Base-by-base conservation (phyloP, 2,329 filamentous ascomycete species). In the Drechslerella coelobrocha region DNA sequence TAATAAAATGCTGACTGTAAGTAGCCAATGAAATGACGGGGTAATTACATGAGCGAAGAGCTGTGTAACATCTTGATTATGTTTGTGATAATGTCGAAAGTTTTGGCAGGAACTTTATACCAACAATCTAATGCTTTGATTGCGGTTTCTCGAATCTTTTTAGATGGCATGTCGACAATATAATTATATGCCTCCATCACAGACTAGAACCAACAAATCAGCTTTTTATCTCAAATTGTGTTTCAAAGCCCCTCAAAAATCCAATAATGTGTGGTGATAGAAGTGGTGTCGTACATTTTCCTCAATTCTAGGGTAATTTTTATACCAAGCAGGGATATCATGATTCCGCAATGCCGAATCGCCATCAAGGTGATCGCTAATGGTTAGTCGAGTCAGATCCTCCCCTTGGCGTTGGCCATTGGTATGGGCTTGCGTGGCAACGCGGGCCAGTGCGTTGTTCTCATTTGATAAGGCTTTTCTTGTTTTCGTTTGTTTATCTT, bases 41-140 rank as follows among this genome's bases (percentile, higher is more conserved):
- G 2, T 7, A n/a, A 45, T 61, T 61, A 61, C 57, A 61, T 61
- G 26, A 50, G 50, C 21, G 48, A 61, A 24, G 59, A 61, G n/a
- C n/a, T 53, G 14, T 61, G 48, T 7, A 53, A 14, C 57, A 61
- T 52, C 27, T 61, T 24, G 5, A 61, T 19, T 8, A 53, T 21
- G 3, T 17, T 27, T 14, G 8, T 48, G 26, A 62, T 61, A 23
- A 61, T 61, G 9, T 61, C 37, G 9, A 61, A n/a, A 53, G 57
- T 31, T 14, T 47, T 29, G 17, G 21, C 45, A 26, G 57, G 57
- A 23, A 61, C 9, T 9, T 53, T 61, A 17, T 61, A 61, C 57
- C 57, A 61, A 24, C 34, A 52, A 19, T 61, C 57, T 5, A 61
- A 47, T 21, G 57, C 57, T 19, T 52, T 31, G 19, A 61, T 61